Evolutionary conservation across 805 yeast genomes (phyloP), one percentile per base, ranked within the genome.

Genomic region (Sugiyamaella valdiviana): DNA sequence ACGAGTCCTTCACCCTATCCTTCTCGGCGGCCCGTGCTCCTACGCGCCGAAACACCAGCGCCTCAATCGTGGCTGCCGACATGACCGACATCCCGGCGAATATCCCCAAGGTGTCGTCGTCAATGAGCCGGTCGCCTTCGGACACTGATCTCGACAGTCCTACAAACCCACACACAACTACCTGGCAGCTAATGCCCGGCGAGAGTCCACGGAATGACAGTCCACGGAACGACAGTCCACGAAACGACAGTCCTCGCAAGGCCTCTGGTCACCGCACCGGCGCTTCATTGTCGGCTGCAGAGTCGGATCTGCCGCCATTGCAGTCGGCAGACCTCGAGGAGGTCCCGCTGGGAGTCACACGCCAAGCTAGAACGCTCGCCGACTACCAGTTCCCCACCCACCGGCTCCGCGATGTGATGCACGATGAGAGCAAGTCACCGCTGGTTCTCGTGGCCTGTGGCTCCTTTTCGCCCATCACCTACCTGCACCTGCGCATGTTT

Each of bases 391-490:
- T 93, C 66, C 99, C 99, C 2, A 78, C 84, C 1, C 98, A 93
- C 68, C 72, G 98, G 51, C 72, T 91, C 46, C 83, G 86, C 24
- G 78, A 80, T 20, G 75, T 75, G 47, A 66, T 90, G 59, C 68
- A 77, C 49, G 93, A 88, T 60, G 79, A 83, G 48, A 72, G 82
- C 53, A 91, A 91, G 67, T 75, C 80, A 56, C 99, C 99, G 1
- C 73, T 93, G 55, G 97, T 93, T 10, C 78, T 93, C 46, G 98
- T 93, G 22, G 97, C 98, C 1, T 93, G 99, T 68, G 99, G 99
- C 6, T 88, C 96, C 2, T 93, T 91, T 62, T 85, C 95, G 1
- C 99, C 99, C 29, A 82, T 93, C 47, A 93, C 99, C 0, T 93
- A 93, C 66, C 72, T 93, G 49, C 99, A 93, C 67, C 71, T 93